phyloP scores from a whole-genome alignment of 177 flowering plant genomes.

The Vitis hybrid region DNA sequence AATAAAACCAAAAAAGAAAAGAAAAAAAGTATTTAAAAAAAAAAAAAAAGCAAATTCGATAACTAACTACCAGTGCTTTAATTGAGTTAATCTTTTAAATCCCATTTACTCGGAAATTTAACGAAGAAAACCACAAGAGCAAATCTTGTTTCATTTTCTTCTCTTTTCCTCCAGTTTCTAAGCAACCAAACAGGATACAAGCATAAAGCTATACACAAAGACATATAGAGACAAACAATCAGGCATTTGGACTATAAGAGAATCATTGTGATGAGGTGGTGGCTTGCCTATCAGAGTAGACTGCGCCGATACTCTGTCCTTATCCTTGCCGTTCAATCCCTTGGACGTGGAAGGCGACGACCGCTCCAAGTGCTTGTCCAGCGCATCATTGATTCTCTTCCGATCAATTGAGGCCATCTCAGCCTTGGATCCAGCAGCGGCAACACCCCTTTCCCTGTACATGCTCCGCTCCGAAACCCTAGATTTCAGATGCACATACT shows the following conservation, averaged over 20 bases:
- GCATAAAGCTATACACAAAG: background rate
- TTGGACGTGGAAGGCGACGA: constrained; percentile 70
- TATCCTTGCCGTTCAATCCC: constrained; percentile 47
- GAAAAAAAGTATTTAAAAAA: no score
- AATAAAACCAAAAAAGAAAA: no score
- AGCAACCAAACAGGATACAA: background rate
- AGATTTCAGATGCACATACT: no score
- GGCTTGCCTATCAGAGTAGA: constrained; percentile 36
- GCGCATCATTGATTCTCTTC: constrained; percentile 66
- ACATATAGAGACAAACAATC: constrained; percentile 33
- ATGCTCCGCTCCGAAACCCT: constrained; percentile 7
- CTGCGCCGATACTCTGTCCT: constrained; percentile 37
- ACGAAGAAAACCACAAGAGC: background rate
- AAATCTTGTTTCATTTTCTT: background rate
- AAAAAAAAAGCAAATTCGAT: no score
- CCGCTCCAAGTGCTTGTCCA: constrained; percentile 71
- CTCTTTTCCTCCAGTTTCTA: background rate
- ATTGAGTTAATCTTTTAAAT: no score
- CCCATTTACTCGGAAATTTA: no score
- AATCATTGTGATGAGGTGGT: constrained; percentile 40
- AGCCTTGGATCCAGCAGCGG: constrained; percentile 27
- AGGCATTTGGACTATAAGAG: constrained; percentile 19
- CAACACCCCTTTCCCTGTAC: constrained; percentile 24
- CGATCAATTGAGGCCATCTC: constrained; percentile 44
- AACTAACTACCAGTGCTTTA: no score